These are phyloP conservation scores for Perkinsus chesapeaki DNA, from an alignment of 169 alveolate species.

Conservation along the genomic window DNA sequence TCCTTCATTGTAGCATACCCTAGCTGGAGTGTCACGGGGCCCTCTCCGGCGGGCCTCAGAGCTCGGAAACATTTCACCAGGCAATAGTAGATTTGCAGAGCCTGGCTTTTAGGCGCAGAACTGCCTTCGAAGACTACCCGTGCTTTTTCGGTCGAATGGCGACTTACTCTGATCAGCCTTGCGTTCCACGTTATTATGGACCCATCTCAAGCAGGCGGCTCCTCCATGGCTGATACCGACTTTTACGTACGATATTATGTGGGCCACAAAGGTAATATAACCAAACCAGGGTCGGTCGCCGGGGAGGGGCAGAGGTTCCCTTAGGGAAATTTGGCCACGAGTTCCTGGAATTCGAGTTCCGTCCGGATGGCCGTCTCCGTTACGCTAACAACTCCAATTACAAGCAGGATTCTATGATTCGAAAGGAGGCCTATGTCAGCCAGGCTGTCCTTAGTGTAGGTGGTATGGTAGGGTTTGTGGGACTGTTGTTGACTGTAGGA, in stretches of 20 bases:
- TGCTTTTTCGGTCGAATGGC: too few species aligned
- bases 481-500: conserved; percentile 63
- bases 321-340: conserved; percentile 89
- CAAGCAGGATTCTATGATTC: conserved; percentile 80
- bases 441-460: conserved; percentile 41
- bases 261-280: conserved; percentile 79
- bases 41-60: too few species aligned
- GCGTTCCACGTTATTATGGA: not conserved
- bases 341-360: conserved; percentile 92
- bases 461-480: too few species aligned
- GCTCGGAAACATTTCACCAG: too few species aligned
- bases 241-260: conserved; percentile 43
- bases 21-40: too few species aligned
- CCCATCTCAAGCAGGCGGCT: not conserved
- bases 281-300: not conserved
- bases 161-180: not conserved
- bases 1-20: too few species aligned
- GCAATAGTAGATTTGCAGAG: too few species aligned
- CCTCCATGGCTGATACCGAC: not conserved
- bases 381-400: conserved; percentile 94
- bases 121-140: too few species aligned
- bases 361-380: conserved; percentile 84
- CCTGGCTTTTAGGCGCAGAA: too few species aligned
- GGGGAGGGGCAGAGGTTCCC: not conserved
- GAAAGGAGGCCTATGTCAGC: conserved; percentile 78